Evolutionary conservation across 768 basidiomycete genomes (phyloP).

Genomic region (Pleurotus ostreatus): DNA sequence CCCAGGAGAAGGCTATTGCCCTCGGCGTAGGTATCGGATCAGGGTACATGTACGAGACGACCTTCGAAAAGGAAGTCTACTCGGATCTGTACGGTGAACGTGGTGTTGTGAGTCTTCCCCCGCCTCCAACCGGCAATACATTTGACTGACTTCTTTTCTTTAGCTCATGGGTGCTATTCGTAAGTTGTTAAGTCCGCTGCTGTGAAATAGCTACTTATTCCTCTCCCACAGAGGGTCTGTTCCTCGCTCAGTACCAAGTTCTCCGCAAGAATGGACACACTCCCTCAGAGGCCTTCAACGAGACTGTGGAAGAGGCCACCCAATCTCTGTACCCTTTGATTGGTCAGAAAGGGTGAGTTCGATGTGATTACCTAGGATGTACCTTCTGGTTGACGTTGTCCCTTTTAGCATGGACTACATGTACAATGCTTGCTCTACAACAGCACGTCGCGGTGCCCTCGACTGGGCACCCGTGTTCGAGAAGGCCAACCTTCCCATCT

Average conservation of each 20-base stretch:
- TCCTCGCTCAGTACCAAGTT: constrained; percentile 98
- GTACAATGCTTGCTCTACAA: constrained; percentile 99
- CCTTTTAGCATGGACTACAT: constrained; percentile 91
- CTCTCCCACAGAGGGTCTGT: constrained; percentile 75
- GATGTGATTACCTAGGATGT: neutral
- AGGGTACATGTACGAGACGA: constrained; percentile 98
- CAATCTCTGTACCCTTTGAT: constrained; percentile 97
- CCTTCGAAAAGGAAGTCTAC: constrained; percentile 99
- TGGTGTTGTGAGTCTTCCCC: constrained; percentile 77
- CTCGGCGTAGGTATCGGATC: constrained; percentile 93
- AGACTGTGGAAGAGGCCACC: constrained; percentile 99
- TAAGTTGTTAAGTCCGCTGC: constrained; percentile 31
- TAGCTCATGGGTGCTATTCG: constrained; percentile 97
- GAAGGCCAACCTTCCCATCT: constrained; percentile 90
- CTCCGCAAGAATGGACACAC: constrained; percentile 95
- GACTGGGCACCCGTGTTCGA: constrained; percentile 99
- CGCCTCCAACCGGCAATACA: neutral
- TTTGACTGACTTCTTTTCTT: constrained; percentile 9
- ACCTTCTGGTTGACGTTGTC: neutral
- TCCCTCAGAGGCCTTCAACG: constrained; percentile 99
- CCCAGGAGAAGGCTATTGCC: constrained; percentile 94
- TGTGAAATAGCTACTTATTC: neutral
- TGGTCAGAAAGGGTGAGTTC: constrained; percentile 81
- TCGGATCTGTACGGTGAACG: constrained; percentile 99
- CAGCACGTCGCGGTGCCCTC: constrained; percentile 96